A percentile compares a stretch with the other conserved stretches of the same genome.
Conservation (phyloP, 192 early-diverging fungal species). For the Coemansia sp. region DNA sequence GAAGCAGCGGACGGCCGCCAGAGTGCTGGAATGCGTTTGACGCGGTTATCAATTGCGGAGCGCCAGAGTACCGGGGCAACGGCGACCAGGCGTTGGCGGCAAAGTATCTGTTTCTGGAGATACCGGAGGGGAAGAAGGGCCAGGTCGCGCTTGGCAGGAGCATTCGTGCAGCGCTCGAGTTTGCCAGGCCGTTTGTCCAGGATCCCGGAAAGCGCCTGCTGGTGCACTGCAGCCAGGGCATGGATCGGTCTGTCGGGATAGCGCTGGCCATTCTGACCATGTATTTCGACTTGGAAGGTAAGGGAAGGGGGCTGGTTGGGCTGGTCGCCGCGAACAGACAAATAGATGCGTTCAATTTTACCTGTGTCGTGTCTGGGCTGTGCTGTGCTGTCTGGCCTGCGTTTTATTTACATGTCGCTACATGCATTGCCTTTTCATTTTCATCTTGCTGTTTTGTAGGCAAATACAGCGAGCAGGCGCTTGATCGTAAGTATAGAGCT, state of each 20-base stretch:
- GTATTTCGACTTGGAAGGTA: conserved; percentile 56
- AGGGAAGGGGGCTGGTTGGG: no score
- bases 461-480: conserved; percentile 6
- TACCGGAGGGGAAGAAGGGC: conserved; percentile 88
- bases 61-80: conserved; percentile 51
- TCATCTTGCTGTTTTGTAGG: not conserved
- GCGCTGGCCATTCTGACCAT: conserved; percentile 61
- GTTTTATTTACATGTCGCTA: no score
- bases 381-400: not conserved
- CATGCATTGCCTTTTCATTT: no score
- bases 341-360: no score
- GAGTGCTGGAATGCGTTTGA: conserved; percentile 69
- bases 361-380: no score
- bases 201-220: conserved; percentile 52
- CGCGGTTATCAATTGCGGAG: conserved; percentile 78
- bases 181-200: conserved; percentile 44
- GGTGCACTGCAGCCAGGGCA: conserved; percentile 78
- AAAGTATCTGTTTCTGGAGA: conserved; percentile 67
- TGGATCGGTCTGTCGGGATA: conserved; percentile 79
- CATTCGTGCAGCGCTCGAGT: conserved; percentile 60
- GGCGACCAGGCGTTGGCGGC: conserved; percentile 9
- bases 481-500: conserved; percentile 12
- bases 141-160: conserved; percentile 59
- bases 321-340: no score
- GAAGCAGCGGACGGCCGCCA: conserved; percentile 53